These are phyloP conservation scores for Tetradesmus lagerheimii DNA, from an alignment of 139 green algal genomes.

Conservation along the genomic window DNA sequence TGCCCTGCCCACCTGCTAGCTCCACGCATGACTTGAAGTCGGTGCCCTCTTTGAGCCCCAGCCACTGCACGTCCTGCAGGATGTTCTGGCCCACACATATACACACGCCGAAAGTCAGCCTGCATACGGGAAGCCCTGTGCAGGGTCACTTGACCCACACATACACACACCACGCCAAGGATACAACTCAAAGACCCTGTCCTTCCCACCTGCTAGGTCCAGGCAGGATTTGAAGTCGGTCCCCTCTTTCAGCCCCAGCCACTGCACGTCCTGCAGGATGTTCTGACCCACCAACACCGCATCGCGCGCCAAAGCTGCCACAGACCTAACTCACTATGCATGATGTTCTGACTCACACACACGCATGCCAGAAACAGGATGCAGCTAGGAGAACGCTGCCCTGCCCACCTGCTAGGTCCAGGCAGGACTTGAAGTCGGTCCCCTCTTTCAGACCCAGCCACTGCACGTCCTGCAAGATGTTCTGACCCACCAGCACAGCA, in stretches of 20 bases:
- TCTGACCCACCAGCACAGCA: slow-evolving; percentile 89
- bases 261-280: slow-evolving; percentile 90
- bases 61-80: slow-evolving; percentile 86
- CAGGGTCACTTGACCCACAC: too few relatives aligned
- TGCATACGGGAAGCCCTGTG: slow-evolving; percentile 22
- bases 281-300: slow-evolving; percentile 90
- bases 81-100: slow-evolving; percentile 92
- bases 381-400: too few relatives aligned
- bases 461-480: slow-evolving; percentile 88
- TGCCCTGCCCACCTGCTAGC: slow-evolving; percentile 50
- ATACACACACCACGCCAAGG: too few relatives aligned
- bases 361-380: too few relatives aligned
- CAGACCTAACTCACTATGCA: too few relatives aligned
- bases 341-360: too few relatives aligned
- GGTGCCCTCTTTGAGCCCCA: slow-evolving; percentile 80
- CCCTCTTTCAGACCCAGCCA: slow-evolving; percentile 90
- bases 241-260: slow-evolving; percentile 87
- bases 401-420: slow-evolving; percentile 71
- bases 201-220: slow-evolving; percentile 68
- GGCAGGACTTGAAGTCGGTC: slow-evolving; percentile 80
- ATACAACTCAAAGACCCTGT: too few relatives aligned
- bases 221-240: slow-evolving; percentile 82
- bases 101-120: slow-evolving; percentile 70
- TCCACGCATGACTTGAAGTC: slow-evolving; percentile 86
- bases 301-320: slow-evolving; percentile 68